Base-by-base conservation (phyloP, 495 filamentous ascomycete species). In the Penicillium chermesinum region DNA sequence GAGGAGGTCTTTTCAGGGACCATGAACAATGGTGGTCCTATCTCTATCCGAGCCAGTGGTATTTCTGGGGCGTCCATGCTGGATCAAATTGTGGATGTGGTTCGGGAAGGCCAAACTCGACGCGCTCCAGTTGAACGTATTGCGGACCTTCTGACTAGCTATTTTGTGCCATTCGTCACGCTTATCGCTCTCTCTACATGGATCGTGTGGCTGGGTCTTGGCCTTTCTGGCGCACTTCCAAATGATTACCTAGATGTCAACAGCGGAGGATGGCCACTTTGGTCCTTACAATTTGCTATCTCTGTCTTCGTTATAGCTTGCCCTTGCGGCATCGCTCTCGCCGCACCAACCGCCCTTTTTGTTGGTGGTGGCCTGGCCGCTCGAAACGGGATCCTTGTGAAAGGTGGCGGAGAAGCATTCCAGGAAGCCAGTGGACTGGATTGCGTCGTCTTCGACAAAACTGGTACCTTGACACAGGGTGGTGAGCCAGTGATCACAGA, bases 341-440 rank as follows among this genome's bases (percentile, higher is more conserved):
- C 91, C 46, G 89, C 93, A 1, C 91, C 91, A 13, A 96, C 93
- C 0, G 91, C 91, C 2, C 78, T 97, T 20, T 95, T 94, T 59
- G 93, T 96, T 25, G 93, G 91, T 3, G 82, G 87, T 41, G 91
- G 89, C 0, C 64, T 97, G 2, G 91, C 93, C 10, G 91, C 91
- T 2, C 83, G 85, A 53, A 71, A 91, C 57, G 91, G 93, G 4
- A 94, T 97, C 41, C 70, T 97, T 2, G 91, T 90, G 49, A 91
- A 93, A 64, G 91, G 91, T n/a, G 91, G 91, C 14, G 93, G 91
- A 19, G 89, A 95, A 59, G 91, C 93, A 1, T 96, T 97, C 57
- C 88, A 97, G 65, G 90, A 94, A 69, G 90, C 93, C 9, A 94
- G 89, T 52, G 75, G 75, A 2, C 75, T 96, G 6, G 87, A 94